Evolutionary conservation across 2,329 filamentous ascomycete genomes (phyloP).

Genomic region (Periconia sp.): DNA sequence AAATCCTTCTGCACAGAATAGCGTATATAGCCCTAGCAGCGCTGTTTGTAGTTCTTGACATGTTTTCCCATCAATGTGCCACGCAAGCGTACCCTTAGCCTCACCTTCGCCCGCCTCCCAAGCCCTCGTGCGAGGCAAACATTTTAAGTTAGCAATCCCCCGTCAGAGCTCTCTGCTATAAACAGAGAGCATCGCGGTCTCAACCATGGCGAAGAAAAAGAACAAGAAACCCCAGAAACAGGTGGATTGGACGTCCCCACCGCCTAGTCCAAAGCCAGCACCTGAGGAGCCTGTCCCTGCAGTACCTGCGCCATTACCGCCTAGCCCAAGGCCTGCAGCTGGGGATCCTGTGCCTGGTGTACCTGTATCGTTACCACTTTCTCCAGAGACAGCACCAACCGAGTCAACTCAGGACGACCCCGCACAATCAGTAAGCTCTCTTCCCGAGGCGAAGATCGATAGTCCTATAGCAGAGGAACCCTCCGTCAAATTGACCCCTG

Average conservation of each 20-base stretch:
- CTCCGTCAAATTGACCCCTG: constrained; percentile 7
- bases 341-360: constrained; percentile 14
- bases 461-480: constrained; percentile 23
- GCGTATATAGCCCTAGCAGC: constrained; percentile 43
- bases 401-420: constrained; percentile 23
- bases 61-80: constrained; percentile 42
- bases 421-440: constrained; percentile 21
- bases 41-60: constrained; percentile 37
- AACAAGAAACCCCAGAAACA: constrained; percentile 35
- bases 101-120: constrained; percentile 23
- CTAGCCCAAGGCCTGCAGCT: constrained; percentile 23
- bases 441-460: constrained; percentile 23
- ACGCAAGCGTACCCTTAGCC: constrained; percentile 44
- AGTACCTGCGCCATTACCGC: constrained; percentile 20
- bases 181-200: constrained; percentile 26
- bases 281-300: constrained; percentile 28
- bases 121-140: constrained; percentile 32
- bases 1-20: constrained; percentile 30
- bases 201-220: constrained; percentile 43
- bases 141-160: constrained; percentile 20
- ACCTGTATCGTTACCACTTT: constrained; percentile 23
- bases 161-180: constrained; percentile 22
- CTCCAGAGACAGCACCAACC: constrained; percentile 22
- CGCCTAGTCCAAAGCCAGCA: constrained; percentile 27
- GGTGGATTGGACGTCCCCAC: constrained; percentile 33